Evolutionary conservation across 257 asterid species (phyloP).

Genomic region (Przewalskia tangutica): DNA sequence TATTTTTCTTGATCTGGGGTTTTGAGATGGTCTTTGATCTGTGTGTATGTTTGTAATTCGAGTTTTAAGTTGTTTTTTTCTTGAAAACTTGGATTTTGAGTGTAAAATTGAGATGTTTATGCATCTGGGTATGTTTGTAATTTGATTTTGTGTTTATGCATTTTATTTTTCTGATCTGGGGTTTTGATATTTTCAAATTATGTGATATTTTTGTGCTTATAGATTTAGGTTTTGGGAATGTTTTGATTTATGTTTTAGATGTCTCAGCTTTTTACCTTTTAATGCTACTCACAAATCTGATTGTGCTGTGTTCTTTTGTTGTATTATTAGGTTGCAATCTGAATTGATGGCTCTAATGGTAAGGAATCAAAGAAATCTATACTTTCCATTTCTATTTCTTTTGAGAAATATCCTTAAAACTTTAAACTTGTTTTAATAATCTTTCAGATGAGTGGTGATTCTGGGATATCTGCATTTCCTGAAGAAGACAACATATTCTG

Average conservation of each 20-base stretch:
- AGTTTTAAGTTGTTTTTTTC: no score
- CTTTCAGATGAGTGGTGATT: slow-evolving; percentile 74
- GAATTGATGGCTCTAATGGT: slow-evolving; percentile 98
- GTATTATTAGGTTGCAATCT: slow-evolving; percentile 61
- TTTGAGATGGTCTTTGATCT: background rate
- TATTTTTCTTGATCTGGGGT: background rate
- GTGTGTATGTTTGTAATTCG: no score
- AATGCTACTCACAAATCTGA: background rate
- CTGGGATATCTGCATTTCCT: slow-evolving; percentile 90
- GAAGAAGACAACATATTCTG: slow-evolving; percentile 92
- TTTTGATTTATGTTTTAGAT: background rate
- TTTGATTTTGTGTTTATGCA: background rate
- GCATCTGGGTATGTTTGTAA: no score
- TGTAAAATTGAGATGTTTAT: background rate
- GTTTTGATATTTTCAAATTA: no score
- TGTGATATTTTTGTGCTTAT: no score
- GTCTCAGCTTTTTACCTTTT: background rate
- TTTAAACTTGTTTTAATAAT: background rate
- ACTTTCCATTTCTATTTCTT: background rate
- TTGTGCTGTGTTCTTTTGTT: background rate
- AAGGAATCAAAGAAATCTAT: slow-evolving; percentile 14
- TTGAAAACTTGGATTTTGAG: no score
- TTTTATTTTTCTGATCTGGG: background rate
- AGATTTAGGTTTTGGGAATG: background rate
- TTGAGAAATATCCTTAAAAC: background rate